Percentiles rank a stretch among this genome's conserved stretches.
Conservation (phyloP, 2,329 filamentous ascomycete genomes). For the Fonsecaea monophora region DNA sequence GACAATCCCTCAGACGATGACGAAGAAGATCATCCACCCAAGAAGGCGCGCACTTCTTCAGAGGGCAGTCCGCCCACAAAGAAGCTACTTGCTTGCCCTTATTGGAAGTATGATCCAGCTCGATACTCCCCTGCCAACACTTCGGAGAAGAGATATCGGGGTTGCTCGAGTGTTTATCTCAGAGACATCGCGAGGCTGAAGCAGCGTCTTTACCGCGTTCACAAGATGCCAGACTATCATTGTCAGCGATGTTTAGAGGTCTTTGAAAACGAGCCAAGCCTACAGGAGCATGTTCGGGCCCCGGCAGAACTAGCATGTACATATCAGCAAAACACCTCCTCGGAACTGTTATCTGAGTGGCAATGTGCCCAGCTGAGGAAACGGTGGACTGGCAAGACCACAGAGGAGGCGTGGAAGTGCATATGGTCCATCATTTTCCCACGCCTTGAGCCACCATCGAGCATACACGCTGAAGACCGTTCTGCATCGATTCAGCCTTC, state of each 20-base stretch:
- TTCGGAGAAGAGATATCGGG: conserved; percentile 2
- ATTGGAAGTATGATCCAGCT: conserved; percentile 1
- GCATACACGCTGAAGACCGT: conserved; percentile 11
- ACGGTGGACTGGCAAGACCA: conserved; percentile 12
- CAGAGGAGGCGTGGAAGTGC: conserved; percentile 14
- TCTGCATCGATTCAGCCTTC: conserved; percentile 3
- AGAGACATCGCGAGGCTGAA: conserved; percentile 11
- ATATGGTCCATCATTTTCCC: conserved; percentile 16
- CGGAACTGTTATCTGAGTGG: conserved; percentile 14
- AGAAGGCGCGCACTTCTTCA: conserved; percentile 4
- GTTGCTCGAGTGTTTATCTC: conserved; percentile 4
- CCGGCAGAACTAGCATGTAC: conserved; percentile 8
- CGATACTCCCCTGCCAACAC: conserved; percentile 8
- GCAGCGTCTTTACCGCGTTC: conserved; percentile 15
- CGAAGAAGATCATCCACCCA: conserved; percentile 12
- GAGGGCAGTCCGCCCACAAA: background rate
- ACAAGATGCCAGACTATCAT: conserved; percentile 8
- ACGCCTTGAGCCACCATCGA: conserved; percentile 7
- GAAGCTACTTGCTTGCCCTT: conserved; percentile 15
- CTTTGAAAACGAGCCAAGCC: conserved; percentile 7
- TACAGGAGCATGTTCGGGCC: conserved; percentile 10
- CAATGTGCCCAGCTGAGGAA: conserved; percentile 13
- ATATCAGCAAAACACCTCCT: conserved; percentile 7
- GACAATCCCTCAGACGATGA: conserved; percentile 12
- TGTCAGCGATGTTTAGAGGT: conserved; percentile 12